phyloP scores from a whole-genome alignment of 129 eudicot genomes.

The Flaveria robusta region DNA sequence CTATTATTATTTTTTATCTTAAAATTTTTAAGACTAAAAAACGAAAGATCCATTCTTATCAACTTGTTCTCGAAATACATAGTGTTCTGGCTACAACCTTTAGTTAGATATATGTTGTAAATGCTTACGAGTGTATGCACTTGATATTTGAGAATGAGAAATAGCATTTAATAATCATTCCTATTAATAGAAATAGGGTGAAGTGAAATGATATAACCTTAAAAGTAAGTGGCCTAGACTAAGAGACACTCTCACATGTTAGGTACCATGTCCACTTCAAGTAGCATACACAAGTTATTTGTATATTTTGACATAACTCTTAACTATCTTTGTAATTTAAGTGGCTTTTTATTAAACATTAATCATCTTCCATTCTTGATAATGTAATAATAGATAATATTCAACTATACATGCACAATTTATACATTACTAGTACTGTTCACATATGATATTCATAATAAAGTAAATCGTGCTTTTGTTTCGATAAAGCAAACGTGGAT shows the following conservation, averaged over 20 bases:
- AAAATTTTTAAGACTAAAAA: too few species aligned
- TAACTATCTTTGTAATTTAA: neutral
- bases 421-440: neutral
- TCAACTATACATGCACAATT: neutral
- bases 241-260: slow-evolving; percentile 22
- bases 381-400: too few species aligned
- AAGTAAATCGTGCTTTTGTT: neutral
- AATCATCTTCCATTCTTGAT: neutral
- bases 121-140: neutral
- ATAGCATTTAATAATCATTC: too few species aligned
- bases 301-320: neutral
- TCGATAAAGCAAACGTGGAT: neutral
- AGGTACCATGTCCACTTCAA: slow-evolving; percentile 21
- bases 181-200: neutral
- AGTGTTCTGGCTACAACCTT: too few species aligned
- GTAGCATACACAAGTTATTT: slow-evolving; percentile 1
- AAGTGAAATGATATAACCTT: slow-evolving; percentile 1
- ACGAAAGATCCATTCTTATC: too few species aligned
- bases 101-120: too few species aligned
- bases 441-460: neutral
- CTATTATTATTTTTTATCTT: too few species aligned
- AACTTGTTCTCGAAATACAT: too few species aligned
- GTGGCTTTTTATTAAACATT: neutral
- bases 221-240: slow-evolving; percentile 7
- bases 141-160: neutral